Conservation (phyloP, 768 basidiomycete species). For the Sarcodon sp. region DNA sequence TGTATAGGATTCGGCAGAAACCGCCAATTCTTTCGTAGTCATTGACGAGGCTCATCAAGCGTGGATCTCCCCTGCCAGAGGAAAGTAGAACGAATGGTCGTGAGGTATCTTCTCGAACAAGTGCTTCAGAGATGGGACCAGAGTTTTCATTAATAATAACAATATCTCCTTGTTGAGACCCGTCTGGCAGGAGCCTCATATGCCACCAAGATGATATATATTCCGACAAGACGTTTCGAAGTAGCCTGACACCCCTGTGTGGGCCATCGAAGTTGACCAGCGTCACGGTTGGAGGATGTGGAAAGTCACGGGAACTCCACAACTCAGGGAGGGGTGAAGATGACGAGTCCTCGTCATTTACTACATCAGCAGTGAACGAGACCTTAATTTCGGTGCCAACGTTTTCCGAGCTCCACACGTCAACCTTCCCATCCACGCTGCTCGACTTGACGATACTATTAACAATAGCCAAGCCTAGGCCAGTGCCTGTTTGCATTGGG, state of each 20-base stretch:
- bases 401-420: slow-evolving; percentile 87
- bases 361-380: slow-evolving; percentile 59
- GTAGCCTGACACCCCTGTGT: slow-evolving; percentile 55
- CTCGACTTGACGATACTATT: slow-evolving; percentile 83
- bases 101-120: slow-evolving; percentile 38
- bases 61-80: slow-evolving; percentile 51
- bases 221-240: slow-evolving; percentile 44
- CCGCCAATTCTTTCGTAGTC: slow-evolving; percentile 76
- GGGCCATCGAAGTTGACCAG: slow-evolving; percentile 59
- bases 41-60: slow-evolving; percentile 45
- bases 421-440: slow-evolving; percentile 81
- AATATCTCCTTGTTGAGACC: slow-evolving; percentile 48
- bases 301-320: slow-evolving; percentile 11
- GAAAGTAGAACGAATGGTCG: slow-evolving; percentile 71
- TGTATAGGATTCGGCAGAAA: slow-evolving; percentile 80
- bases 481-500: slow-evolving; percentile 85
- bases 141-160: slow-evolving; percentile 75
- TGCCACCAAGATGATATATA: slow-evolving; percentile 74
- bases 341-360: slow-evolving; percentile 22
- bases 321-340: slow-evolving; percentile 12
- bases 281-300: slow-evolving; percentile 38
- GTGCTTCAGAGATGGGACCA: slow-evolving; percentile 39
- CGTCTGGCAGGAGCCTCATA: slow-evolving; percentile 28
- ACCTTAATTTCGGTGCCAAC: slow-evolving; percentile 88
- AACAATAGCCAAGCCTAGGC: slow-evolving; percentile 90